Percentiles rank a stretch among this genome's conserved stretches.
phyloP scores from a whole-genome alignment of 179 eudicot genomes.

The Monotropa hypopitys region DNA sequence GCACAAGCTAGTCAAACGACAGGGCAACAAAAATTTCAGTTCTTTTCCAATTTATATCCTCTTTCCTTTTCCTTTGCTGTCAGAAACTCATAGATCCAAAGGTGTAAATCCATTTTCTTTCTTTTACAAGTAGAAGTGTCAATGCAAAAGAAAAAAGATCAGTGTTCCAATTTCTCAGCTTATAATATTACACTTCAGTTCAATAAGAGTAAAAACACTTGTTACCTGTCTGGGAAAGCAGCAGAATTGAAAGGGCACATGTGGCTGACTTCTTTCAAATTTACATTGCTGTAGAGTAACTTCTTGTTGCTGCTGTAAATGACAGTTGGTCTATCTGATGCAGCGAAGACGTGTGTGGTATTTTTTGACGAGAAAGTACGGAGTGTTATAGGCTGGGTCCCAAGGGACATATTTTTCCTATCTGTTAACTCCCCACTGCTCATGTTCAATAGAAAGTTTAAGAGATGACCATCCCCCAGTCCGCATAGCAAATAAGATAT shows the following conservation, averaged over 20 bases:
- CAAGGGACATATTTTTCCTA: constrained; percentile 88
- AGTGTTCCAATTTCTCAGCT: background rate
- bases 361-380: constrained; percentile 88
- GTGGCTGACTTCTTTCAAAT: constrained; percentile 93
- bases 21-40: no score
- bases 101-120: background rate
- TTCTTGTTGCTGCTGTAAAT: constrained; percentile 98
- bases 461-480: constrained; percentile 95
- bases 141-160: background rate
- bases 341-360: constrained; percentile 96
- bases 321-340: constrained; percentile 97
- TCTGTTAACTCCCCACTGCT: constrained; percentile 68
- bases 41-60: background rate
- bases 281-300: constrained; percentile 88
- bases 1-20: background rate
- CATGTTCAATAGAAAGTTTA: constrained; percentile 71
- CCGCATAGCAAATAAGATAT: constrained; percentile 85
- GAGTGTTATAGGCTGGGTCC: constrained; percentile 93
- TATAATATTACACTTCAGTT: background rate
- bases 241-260: constrained; percentile 99
- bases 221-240: constrained; percentile 94
- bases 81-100: background rate
- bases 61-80: background rate
- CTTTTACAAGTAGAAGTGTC: background rate
- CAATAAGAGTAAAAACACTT: background rate